Conservation (phyloP, 352 stramenopile species). For the Phytophthora megakarya region DNA sequence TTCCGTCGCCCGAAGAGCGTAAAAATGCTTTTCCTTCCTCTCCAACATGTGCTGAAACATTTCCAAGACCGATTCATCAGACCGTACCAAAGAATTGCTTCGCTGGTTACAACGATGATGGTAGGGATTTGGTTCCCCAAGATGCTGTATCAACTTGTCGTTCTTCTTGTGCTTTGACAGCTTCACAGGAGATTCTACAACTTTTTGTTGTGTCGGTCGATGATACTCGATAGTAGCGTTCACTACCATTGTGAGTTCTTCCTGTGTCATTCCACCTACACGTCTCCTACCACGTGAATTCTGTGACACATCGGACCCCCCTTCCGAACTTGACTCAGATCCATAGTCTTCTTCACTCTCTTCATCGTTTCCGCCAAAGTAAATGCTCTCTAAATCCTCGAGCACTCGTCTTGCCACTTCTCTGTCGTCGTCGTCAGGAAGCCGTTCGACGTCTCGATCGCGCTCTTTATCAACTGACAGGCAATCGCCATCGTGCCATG, state of each 20-base stretch:
- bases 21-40: constrained; percentile 33
- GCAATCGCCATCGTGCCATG: not conserved
- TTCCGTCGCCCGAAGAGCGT: constrained; percentile 8
- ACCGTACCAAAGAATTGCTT: not conserved
- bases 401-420: constrained; percentile 49
- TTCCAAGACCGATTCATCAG: constrained; percentile 6
- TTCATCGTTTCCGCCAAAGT: constrained; percentile 33
- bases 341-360: constrained; percentile 16
- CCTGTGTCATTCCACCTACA: constrained; percentile 38
- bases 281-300: constrained; percentile 1
- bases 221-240: constrained; percentile 65
- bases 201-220: constrained; percentile 7
- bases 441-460: not conserved
- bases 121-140: not conserved
- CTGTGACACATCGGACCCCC: not conserved
- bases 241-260: constrained; percentile 59
- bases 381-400: constrained; percentile 55
- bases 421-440: constrained; percentile 16
- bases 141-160: not conserved
- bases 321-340: constrained; percentile 14
- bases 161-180: not conserved
- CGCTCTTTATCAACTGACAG: not conserved
- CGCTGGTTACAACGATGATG: not conserved
- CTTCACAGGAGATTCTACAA: not conserved
- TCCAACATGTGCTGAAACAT: constrained; percentile 36